Evolutionary conservation across 495 filamentous ascomycete genomes (phyloP).

Genomic region (Xylaria cubensis): DNA sequence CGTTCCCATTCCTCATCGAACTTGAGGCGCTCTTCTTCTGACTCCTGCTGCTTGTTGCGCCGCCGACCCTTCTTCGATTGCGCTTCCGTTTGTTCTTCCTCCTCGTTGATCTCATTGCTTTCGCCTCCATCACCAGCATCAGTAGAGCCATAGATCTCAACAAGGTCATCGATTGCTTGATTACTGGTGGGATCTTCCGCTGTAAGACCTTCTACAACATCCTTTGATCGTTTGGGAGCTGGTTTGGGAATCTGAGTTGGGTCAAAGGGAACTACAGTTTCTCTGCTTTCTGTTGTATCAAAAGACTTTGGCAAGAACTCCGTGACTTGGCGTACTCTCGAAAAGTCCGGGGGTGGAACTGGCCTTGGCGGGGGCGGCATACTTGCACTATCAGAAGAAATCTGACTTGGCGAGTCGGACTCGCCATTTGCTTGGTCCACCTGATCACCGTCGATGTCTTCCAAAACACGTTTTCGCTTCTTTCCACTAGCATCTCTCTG

Average conservation of each 20-base stretch:
- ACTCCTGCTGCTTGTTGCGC: slow-evolving; percentile 34
- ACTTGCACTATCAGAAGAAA: slow-evolving; percentile 24
- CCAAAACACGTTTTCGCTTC: slow-evolving; percentile 51
- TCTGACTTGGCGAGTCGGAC: slow-evolving; percentile 20
- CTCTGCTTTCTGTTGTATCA: slow-evolving; percentile 34
- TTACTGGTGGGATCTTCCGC: slow-evolving; percentile 43
- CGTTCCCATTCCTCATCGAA: slow-evolving; percentile 56
- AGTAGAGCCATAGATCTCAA: slow-evolving; percentile 28
- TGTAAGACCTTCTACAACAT: slow-evolving; percentile 40
- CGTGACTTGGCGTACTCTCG: slow-evolving; percentile 37
- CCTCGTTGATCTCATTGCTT: slow-evolving; percentile 16
- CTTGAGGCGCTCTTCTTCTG: slow-evolving; percentile 34
- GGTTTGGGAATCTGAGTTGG: slow-evolving; percentile 33
- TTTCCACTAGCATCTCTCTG: slow-evolving; percentile 44
- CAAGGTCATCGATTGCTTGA: slow-evolving; percentile 43
- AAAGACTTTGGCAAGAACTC: slow-evolving; percentile 40
- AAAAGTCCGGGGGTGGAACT: slow-evolving; percentile 35
- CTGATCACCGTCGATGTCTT: slow-evolving; percentile 45
- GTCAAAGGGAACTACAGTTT: slow-evolving; percentile 38
- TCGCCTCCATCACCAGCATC: slow-evolving; percentile 23
- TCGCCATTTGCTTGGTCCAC: slow-evolving; percentile 15
- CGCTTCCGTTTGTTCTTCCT: slow-evolving; percentile 31
- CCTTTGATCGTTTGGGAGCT: slow-evolving; percentile 32
- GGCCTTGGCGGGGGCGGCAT: slow-evolving; percentile 35
- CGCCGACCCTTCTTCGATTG: slow-evolving; percentile 28